phyloP scores from a whole-genome alignment of 495 filamentous ascomycete species.

The Daldinia loculata region DNA sequence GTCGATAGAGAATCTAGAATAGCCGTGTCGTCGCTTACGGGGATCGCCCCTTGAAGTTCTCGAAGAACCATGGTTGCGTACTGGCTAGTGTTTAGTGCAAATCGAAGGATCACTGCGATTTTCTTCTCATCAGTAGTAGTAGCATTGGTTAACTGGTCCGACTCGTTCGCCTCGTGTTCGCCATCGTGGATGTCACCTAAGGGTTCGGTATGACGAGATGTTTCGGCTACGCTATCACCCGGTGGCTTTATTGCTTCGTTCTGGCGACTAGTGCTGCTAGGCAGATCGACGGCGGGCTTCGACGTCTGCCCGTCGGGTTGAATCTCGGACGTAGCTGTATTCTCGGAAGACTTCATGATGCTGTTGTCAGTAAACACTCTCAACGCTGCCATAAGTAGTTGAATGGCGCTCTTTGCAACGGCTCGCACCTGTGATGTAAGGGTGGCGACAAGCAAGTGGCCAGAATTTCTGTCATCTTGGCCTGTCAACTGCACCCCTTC shows the following conservation, averaged over 20 bases:
- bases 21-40: conserved; percentile 6
- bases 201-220: background rate
- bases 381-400: conserved; percentile 30
- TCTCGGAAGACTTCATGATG: conserved; percentile 23
- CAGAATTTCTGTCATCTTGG: conserved; percentile 15
- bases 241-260: conserved; percentile 9
- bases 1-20: background rate
- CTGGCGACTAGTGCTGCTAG: background rate
- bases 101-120: conserved; percentile 83
- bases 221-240: background rate
- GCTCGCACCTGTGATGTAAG: conserved; percentile 42
- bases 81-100: conserved; percentile 84
- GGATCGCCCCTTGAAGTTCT: conserved; percentile 64
- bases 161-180: background rate
- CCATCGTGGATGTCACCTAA: background rate
- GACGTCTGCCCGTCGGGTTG: conserved; percentile 5
- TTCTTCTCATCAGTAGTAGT: conserved; percentile 56
- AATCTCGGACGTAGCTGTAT: background rate
- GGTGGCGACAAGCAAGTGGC: conserved; percentile 22
- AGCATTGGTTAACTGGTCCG: conserved; percentile 7
- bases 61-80: conserved; percentile 95
- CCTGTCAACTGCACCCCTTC: conserved; percentile 12
- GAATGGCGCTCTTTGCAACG: conserved; percentile 14
- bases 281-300: background rate
- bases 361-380: conserved; percentile 31